These are phyloP conservation scores for Crithidia expoeki DNA, from an alignment of 208 protist genomes.

Conservation along the genomic window DNA sequence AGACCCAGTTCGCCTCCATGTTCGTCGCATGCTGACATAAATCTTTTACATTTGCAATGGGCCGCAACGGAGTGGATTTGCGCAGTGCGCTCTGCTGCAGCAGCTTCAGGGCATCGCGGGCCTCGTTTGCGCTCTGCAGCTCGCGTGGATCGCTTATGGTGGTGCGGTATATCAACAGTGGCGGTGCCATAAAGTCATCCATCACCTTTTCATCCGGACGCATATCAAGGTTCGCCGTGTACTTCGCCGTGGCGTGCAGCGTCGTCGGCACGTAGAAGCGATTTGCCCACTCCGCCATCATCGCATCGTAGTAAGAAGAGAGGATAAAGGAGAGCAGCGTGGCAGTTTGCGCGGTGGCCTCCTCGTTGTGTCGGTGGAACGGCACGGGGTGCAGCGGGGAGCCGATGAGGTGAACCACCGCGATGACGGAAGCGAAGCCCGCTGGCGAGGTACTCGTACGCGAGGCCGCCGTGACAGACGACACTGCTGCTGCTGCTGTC, in stretches of 20 bases:
- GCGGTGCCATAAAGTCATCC: conserved; percentile 77
- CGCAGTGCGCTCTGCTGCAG: conserved; percentile 55
- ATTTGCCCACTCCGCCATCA: conserved; percentile 88
- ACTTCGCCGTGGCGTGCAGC: conserved; percentile 62
- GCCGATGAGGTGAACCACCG: conserved; percentile 84
- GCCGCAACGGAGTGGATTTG: conserved; percentile 42
- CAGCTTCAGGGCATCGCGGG: conserved; percentile 63
- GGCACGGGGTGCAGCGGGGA: conserved; percentile 72
- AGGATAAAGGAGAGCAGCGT: conserved; percentile 76
- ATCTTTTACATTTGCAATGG: conserved; percentile 63
- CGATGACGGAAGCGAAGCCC: conserved; percentile 31
- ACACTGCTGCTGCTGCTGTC: background rate
- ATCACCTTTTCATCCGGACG: conserved; percentile 72
- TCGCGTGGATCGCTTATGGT: conserved; percentile 41
- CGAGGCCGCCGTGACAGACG: background rate
- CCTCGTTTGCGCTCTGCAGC: conserved; percentile 53
- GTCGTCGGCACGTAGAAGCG: conserved; percentile 79
- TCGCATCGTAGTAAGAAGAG: conserved; percentile 81
- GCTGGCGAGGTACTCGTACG: conserved; percentile 24
- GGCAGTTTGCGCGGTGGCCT: conserved; percentile 69
- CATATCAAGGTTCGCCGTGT: conserved; percentile 72
- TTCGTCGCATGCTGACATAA: conserved; percentile 66
- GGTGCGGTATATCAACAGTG: conserved; percentile 76
- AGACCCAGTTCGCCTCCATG: conserved; percentile 85
- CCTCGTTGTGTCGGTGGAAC: conserved; percentile 86